A percentile compares a stretch with the other conserved stretches of the same genome.
phyloP scores from a whole-genome alignment of 225 moss, liverwort and hornwort genomes.

The Thuidium tamariscinum region DNA sequence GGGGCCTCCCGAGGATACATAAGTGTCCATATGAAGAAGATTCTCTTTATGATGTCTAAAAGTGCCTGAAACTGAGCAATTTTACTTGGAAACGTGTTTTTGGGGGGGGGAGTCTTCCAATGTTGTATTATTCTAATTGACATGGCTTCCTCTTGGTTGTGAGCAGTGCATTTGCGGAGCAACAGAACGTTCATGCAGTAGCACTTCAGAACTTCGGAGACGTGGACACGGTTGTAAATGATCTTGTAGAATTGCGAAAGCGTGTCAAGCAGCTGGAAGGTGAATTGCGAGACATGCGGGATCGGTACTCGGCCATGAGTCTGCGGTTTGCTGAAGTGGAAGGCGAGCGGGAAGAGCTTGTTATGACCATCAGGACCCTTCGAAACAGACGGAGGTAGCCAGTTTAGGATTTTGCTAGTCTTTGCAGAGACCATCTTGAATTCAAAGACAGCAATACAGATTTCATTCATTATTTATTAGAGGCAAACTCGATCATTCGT shows the following conservation, averaged over 20 bases:
- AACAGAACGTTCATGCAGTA: constrained; percentile 83
- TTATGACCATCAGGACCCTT: constrained; percentile 69
- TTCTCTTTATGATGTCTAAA: background rate
- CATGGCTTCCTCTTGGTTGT: background rate
- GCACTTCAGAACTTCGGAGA: constrained; percentile 83
- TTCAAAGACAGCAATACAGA: background rate
- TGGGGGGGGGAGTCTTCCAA: background rate
- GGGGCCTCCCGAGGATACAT: background rate
- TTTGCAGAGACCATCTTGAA: background rate
- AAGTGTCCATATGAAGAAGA: background rate
- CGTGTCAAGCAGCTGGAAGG: constrained; percentile 62
- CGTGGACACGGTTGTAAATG: constrained; percentile 67
- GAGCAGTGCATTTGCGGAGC: constrained; percentile 86
- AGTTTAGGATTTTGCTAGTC: background rate
- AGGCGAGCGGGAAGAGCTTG: constrained; percentile 71
- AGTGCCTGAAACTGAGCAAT: background rate
- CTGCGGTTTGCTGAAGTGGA: constrained; percentile 89
- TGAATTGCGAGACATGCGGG: constrained; percentile 84
- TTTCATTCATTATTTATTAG: background rate
- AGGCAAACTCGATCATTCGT: background rate
- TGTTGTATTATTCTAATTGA: background rate
- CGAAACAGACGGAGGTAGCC: constrained; percentile 41
- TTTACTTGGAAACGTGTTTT: background rate
- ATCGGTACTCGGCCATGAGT: constrained; percentile 87
- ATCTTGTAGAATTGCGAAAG: constrained; percentile 58